Conservation (phyloP, 768 basidiomycete species). For the Crucibulum laeve region DNA sequence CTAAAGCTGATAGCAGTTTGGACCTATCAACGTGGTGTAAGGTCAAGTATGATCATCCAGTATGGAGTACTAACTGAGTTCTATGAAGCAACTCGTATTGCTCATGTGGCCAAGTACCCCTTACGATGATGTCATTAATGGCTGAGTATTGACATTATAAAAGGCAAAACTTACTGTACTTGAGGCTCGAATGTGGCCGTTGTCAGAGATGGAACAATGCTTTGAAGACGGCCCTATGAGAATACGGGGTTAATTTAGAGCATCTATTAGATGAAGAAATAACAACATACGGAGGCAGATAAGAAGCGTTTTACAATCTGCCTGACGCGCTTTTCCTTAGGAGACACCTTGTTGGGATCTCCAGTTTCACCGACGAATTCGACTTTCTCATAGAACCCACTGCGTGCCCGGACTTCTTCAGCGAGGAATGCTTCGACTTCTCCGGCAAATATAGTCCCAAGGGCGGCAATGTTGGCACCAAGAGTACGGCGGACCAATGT, state of each 20-base stretch:
- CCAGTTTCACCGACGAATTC: conserved; percentile 13
- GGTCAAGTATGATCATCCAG: background rate
- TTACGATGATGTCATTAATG: conserved; percentile 9
- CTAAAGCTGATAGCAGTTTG: conserved; percentile 26
- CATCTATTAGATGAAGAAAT: background rate
- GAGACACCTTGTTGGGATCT: conserved; percentile 20
- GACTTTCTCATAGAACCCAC: conserved; percentile 23
- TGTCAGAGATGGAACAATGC: conserved; percentile 28
- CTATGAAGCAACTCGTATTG: conserved; percentile 28
- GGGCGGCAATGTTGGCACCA: conserved; percentile 28
- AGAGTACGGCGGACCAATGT: conserved; percentile 37
- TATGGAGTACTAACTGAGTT: conserved; percentile 22
- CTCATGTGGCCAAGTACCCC: conserved; percentile 37
- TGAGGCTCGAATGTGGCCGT: conserved; percentile 39
- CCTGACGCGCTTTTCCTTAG: conserved; percentile 34
- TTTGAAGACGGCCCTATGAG: conserved; percentile 31
- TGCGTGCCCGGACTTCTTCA: conserved; percentile 31
- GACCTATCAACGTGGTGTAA: conserved; percentile 12
- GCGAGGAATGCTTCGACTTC: conserved; percentile 42
- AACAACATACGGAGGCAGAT: conserved; percentile 25
- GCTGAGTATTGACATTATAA: background rate
- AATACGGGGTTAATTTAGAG: background rate
- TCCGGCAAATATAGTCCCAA: conserved; percentile 30
- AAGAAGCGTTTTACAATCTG: conserved; percentile 29
- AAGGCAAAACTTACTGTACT: conserved; percentile 25